Evolutionary conservation across 352 stramenopile species (phyloP).

Genomic region (Pythium dissimile): DNA sequence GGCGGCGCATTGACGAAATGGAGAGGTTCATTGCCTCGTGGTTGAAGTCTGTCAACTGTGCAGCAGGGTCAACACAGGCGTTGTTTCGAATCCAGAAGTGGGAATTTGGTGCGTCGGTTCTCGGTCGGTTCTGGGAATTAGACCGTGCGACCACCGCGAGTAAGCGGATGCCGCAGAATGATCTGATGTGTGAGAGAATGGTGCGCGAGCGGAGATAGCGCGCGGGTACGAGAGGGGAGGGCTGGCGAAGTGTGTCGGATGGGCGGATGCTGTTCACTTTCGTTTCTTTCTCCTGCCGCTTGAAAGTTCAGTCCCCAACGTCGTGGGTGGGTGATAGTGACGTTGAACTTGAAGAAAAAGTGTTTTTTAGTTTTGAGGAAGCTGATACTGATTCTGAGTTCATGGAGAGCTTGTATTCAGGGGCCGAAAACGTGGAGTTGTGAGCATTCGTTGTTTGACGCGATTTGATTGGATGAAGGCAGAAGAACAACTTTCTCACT

Average conservation of each 20-base stretch:
- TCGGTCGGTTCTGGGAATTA: background rate
- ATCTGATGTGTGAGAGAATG: too few species aligned
- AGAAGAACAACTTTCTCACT: constrained; percentile 5
- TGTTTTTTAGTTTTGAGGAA: background rate
- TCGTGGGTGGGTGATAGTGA: background rate
- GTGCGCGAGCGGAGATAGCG: too few species aligned
- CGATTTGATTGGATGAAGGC: constrained; percentile 22
- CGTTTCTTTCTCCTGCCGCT: too few species aligned
- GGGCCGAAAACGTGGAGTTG: background rate
- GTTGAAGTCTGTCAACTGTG: too few species aligned
- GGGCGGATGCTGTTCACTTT: too few species aligned
- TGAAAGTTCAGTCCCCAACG: constrained; percentile 7
- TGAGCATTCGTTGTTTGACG: constrained; percentile 10
- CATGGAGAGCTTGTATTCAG: background rate
- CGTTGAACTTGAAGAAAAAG: constrained; percentile 6
- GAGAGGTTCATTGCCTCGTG: background rate
- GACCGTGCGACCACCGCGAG: background rate
- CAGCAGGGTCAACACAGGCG: too few species aligned
- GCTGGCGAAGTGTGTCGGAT: too few species aligned
- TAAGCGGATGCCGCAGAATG: too few species aligned
- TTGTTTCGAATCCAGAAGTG: background rate
- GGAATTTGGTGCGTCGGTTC: background rate
- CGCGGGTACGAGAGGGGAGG: too few species aligned
- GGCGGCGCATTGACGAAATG: background rate
- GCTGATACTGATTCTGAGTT: background rate